Base-by-base conservation (phyloP, 1,284 basidiomycete species). In the Cryptococcus maquisensis region DNA sequence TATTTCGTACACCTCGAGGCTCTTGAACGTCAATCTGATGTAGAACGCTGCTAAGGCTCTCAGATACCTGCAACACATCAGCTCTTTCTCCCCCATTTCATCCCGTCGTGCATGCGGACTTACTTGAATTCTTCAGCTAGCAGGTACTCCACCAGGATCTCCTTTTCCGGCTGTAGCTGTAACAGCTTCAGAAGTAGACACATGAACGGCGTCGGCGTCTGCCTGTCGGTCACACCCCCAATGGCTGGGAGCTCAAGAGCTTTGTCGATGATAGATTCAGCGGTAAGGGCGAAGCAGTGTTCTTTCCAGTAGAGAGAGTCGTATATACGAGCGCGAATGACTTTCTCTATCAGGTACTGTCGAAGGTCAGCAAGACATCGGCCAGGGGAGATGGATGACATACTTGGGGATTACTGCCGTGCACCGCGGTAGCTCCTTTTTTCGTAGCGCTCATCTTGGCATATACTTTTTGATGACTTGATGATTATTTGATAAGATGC, bases 101-200 rank as follows among this genome's bases (percentile, higher is more conserved):
- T n/a, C n/a, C n/a, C n/a, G 20, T 8, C 18, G 16, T 21, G 24
- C 23, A 44, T 16, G 23, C 41, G 36, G 6, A 81, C 87, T 62
- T 67, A 95, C 93, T 99, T 99, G 83, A 98, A 98, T 72, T 98
- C 95, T 57, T 95, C 90, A 3, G 90, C 92, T 56, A 86, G 84
- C 20, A 99, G 79, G 71, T 99, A 99, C 69, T 98, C 96, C 4
- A 96, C 78, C 46, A 98, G 74, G 57, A 98, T 98, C 74, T 95
- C 91, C 71, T 92, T 92, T 76, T 98, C 90, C 1, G 96, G 96
- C 71, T 98, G 95, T 46, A 99, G 86, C 77, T 98, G 96, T 26
- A 99, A 80, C 52, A 99, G 81, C 74, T 98, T 98, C 62, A 97
- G 81, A 26, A 94, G 82, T 23, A 99, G 80, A 70, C 90, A 95